Evolutionary conservation across 768 basidiomycete genomes (phyloP).

Genomic region (Pleurotus sapidus): DNA sequence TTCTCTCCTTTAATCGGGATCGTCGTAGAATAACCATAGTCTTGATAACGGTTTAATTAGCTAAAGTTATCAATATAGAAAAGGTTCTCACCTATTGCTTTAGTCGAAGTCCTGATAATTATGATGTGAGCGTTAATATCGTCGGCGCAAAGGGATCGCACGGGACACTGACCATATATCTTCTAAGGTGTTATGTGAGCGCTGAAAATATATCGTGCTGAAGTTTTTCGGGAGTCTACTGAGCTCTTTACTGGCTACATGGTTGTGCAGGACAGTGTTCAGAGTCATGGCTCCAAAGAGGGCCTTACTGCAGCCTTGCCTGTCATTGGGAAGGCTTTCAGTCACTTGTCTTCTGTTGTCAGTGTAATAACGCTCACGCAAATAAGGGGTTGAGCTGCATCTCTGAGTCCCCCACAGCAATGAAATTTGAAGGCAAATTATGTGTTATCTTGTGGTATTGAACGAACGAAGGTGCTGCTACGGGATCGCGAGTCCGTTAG

Average conservation of each 20-base stretch:
- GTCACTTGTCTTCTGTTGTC: not conserved
- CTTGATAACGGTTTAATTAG: not conserved
- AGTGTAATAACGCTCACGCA: slow-evolving; percentile 10
- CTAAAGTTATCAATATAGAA: no score
- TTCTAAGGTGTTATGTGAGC: not conserved
- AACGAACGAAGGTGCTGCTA: slow-evolving; percentile 11
- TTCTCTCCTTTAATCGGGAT: slow-evolving; percentile 13
- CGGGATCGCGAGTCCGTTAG: not conserved
- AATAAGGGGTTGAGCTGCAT: slow-evolving; percentile 17
- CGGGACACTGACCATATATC: slow-evolving; percentile 10
- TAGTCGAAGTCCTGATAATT: slow-evolving; percentile 7
- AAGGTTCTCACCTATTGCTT: slow-evolving; percentile 11
- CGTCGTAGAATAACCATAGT: slow-evolving; percentile 14
- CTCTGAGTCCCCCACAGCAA: slow-evolving; percentile 18
- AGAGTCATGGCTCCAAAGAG: slow-evolving; percentile 17
- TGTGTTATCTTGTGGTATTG: slow-evolving; percentile 13
- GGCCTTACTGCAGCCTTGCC: slow-evolving; percentile 19
- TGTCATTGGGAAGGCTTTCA: not conserved
- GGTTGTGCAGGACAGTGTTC: slow-evolving; percentile 11
- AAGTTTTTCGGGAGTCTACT: not conserved
- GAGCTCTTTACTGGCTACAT: not conserved
- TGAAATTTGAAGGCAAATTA: slow-evolving; percentile 17
- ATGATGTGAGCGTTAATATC: not conserved
- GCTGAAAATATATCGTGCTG: slow-evolving; percentile 3
- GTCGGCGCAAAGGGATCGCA: not conserved